Evolutionary conservation across 768 basidiomycete species (phyloP).

Genomic region (Rhizopogon sp.): DNA sequence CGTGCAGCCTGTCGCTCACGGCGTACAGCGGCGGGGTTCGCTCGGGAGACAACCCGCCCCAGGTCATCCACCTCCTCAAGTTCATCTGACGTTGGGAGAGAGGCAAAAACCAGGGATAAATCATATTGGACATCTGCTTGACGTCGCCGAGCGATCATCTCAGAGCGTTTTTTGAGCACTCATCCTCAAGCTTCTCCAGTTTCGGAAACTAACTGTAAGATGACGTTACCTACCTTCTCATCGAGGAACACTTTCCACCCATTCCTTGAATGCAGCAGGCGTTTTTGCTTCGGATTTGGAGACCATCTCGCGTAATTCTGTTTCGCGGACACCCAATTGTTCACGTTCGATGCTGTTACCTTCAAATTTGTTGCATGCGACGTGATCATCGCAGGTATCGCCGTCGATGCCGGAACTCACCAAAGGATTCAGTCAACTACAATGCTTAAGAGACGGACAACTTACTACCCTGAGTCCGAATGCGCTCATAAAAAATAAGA

Average conservation of each 20-base stretch:
- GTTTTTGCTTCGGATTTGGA: conserved; percentile 70
- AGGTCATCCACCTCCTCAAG: conserved; percentile 57
- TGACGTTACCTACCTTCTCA: conserved; percentile 57
- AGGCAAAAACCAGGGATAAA: conserved; percentile 62
- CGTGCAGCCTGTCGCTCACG: conserved; percentile 60
- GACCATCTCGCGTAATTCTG: conserved; percentile 72
- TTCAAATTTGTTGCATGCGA: conserved; percentile 65
- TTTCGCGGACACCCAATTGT: conserved; percentile 63
- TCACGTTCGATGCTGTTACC: conserved; percentile 54
- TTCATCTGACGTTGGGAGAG: conserved; percentile 29
- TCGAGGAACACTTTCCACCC: conserved; percentile 84
- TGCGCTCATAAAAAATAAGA: conserved; percentile 34
- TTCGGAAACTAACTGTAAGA: conserved; percentile 55
- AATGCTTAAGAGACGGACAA: conserved; percentile 2
- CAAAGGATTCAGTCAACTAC: conserved; percentile 5
- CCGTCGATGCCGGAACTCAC: conserved; percentile 60
- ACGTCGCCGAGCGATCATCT: conserved; percentile 66
- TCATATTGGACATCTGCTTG: conserved; percentile 79
- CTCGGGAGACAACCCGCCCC: conserved; percentile 45
- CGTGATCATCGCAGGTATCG: conserved; percentile 61
- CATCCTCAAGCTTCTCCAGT: conserved; percentile 74
- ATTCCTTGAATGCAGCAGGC: conserved; percentile 64
- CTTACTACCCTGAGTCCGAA: conserved; percentile 48
- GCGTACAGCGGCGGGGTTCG: conserved; percentile 40
- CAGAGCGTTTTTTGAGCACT: conserved; percentile 71